phyloP scores from a whole-genome alignment of 805 yeast genomes.

The Nakazawaea siamensis region DNA sequence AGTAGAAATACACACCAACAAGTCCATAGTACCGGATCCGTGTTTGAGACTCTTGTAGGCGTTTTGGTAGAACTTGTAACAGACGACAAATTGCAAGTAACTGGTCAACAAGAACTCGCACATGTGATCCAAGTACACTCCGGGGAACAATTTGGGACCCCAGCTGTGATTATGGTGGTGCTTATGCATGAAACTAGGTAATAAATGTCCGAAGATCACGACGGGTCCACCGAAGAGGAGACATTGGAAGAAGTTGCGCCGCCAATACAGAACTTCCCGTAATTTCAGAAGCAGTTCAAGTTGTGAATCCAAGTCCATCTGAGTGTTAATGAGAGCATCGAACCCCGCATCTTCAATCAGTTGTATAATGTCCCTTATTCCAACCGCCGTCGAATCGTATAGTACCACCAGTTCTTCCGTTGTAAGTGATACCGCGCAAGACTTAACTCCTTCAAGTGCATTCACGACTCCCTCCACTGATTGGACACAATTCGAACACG shows the following conservation, averaged over 20 bases:
- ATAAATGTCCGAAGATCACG: conserved; percentile 37
- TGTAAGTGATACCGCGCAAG: conserved; percentile 40
- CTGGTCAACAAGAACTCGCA: conserved; percentile 50
- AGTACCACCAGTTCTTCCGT: conserved; percentile 46
- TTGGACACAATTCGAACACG: conserved; percentile 46
- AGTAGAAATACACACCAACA: conserved; percentile 77
- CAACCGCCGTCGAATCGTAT: conserved; percentile 43
- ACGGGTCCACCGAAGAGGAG: conserved; percentile 58
- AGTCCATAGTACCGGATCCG: conserved; percentile 85
- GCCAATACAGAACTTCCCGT: conserved; percentile 72
- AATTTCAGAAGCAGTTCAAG: conserved; percentile 57
- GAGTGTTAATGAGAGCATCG: conserved; percentile 37
- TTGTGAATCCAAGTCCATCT: conserved; percentile 60
- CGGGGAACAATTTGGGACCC: conserved; percentile 34
- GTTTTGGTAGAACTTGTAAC: conserved; percentile 56
- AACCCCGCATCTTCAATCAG: conserved; percentile 44
- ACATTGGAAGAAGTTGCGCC: conserved; percentile 41
- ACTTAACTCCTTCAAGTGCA: conserved; percentile 35
- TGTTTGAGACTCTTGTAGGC: conserved; percentile 60
- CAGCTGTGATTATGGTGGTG: conserved; percentile 21
- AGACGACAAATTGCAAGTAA: conserved; percentile 61
- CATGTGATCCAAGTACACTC: conserved; percentile 57
- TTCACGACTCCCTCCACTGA: conserved; percentile 40
- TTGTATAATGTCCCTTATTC: conserved; percentile 56
- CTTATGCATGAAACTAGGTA: conserved; percentile 23